Conservation (phyloP, 2,329 filamentous ascomycete genomes). For the Monosporascus sp. region DNA sequence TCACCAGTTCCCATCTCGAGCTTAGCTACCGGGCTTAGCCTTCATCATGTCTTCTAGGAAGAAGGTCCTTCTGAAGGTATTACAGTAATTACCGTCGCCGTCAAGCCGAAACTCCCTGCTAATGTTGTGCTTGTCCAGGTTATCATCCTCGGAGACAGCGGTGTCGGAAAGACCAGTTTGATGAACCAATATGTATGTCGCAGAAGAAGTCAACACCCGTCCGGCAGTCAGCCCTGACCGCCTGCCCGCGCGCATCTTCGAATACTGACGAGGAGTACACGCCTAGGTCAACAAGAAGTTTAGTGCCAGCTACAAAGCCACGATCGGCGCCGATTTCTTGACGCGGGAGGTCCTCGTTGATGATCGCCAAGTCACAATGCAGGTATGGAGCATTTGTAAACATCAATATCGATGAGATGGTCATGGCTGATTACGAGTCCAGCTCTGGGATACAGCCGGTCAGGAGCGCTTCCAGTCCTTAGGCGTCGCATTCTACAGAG, state of each 20-base stretch:
- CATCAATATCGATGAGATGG: constrained; percentile 9
- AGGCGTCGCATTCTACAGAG: constrained; percentile 94
- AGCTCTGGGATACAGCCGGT: constrained; percentile 97
- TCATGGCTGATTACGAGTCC: constrained; percentile 13
- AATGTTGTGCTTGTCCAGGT: constrained; percentile 54
- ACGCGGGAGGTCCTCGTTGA: constrained; percentile 97
- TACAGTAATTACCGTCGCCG: constrained; percentile 5
- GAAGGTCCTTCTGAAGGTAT: constrained; percentile 87
- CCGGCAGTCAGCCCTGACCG: constrained; percentile 4
- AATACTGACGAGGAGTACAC: constrained; percentile 7
- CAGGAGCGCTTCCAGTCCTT: constrained; percentile 97
- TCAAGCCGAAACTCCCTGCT: not conserved
- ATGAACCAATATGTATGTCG: constrained; percentile 99
- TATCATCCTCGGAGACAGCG: constrained; percentile 97
- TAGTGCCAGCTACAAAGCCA: constrained; percentile 98
- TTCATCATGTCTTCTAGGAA: constrained; percentile 70
- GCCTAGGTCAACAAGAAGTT: constrained; percentile 99
- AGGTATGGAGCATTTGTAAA: constrained; percentile 49
- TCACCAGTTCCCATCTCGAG: not conserved
- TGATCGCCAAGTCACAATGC: constrained; percentile 96
- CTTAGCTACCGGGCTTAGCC: constrained; percentile 7
- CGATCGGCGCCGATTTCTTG: constrained; percentile 96
- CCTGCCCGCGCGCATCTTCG: not conserved
- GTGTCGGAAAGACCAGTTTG: constrained; percentile 98
- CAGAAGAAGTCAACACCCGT: not conserved